Evolutionary conservation across 2,329 filamentous ascomycete genomes (phyloP).

Genomic region (Apiospora marii): DNA sequence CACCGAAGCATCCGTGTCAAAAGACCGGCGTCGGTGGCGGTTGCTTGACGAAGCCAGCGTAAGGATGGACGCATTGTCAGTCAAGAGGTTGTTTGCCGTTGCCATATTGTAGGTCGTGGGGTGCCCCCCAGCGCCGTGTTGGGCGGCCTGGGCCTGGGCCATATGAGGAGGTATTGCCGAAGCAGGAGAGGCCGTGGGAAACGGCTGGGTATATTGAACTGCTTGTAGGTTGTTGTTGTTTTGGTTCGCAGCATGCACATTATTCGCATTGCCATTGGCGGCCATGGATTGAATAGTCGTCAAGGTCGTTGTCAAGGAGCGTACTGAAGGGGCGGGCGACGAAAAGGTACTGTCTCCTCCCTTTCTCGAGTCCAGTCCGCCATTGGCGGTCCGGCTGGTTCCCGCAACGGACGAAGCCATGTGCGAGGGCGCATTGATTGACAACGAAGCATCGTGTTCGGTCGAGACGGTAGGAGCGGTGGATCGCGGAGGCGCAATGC

Average conservation of each 20-base stretch:
- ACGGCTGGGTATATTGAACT: slow-evolving; percentile 72
- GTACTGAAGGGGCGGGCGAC: slow-evolving; percentile 81
- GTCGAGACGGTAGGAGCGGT: slow-evolving; percentile 84
- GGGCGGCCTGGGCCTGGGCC: slow-evolving; percentile 47
- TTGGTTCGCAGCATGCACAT: slow-evolving; percentile 52
- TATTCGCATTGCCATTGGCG: slow-evolving; percentile 45
- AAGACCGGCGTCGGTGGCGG: slow-evolving; percentile 76
- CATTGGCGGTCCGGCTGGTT: slow-evolving; percentile 74
- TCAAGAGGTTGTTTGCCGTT: slow-evolving; percentile 82
- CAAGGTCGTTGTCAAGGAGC: slow-evolving; percentile 82
- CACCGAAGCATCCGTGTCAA: slow-evolving; percentile 87
- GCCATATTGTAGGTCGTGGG: slow-evolving; percentile 79
- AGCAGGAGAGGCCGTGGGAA: slow-evolving; percentile 68
- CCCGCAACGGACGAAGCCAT: slow-evolving; percentile 71
- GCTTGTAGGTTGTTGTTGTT: slow-evolving; percentile 49
- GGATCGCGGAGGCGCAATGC: slow-evolving; percentile 68
- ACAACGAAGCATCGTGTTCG: slow-evolving; percentile 78
- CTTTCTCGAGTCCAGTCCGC: slow-evolving; percentile 71
- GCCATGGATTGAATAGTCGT: slow-evolving; percentile 82
- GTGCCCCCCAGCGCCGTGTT: slow-evolving; percentile 48
- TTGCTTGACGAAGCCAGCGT: slow-evolving; percentile 86
- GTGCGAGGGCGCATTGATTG: slow-evolving; percentile 79
- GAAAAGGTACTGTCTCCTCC: slow-evolving; percentile 82
- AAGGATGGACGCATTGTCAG: slow-evolving; percentile 86
- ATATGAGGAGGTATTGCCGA: slow-evolving; percentile 78